Percentiles rank a stretch among this genome's conserved stretches.
Evolutionary conservation across 2,329 filamentous ascomycete species (phyloP).

Genomic region (Trichoderma sp.): DNA sequence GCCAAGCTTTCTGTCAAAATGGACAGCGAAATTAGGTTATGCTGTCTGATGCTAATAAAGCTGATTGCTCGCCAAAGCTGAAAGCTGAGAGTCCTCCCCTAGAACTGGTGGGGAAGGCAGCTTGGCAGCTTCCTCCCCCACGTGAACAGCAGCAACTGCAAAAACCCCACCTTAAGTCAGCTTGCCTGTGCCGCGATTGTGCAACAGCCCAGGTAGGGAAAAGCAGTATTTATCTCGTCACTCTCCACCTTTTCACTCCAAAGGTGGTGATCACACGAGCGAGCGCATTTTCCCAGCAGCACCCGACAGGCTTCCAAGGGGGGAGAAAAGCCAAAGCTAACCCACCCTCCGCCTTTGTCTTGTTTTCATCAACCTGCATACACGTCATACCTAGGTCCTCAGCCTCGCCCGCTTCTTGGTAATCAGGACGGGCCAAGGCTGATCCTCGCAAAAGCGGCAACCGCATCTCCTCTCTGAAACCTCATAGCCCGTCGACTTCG

Average conservation of each 20-base stretch:
- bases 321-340: background rate
- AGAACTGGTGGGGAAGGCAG: slow-evolving; percentile 24
- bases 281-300: slow-evolving; percentile 17
- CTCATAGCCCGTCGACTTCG: background rate
- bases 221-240: slow-evolving; percentile 11
- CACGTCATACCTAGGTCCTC: background rate
- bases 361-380: background rate
- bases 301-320: background rate
- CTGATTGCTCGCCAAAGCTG: background rate
- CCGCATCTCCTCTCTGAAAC: background rate
- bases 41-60: background rate
- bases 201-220: background rate
- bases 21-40: background rate
- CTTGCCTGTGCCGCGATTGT: slow-evolving; percentile 16
- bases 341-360: background rate
- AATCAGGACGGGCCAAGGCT: background rate
- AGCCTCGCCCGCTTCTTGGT: background rate
- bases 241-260: slow-evolving; percentile 18
- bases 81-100: background rate
- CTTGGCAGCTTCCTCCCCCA: background rate
- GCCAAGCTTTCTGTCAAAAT: background rate
- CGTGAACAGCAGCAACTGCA: slow-evolving; percentile 26
- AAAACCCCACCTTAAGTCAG: slow-evolving; percentile 9
- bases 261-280: slow-evolving; percentile 27
- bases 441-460: background rate